A percentile compares a stretch with the other conserved stretches of the same genome.
Conservation (phyloP, 1,284 basidiomycete genomes). For the Ganoderma multipileum region DNA sequence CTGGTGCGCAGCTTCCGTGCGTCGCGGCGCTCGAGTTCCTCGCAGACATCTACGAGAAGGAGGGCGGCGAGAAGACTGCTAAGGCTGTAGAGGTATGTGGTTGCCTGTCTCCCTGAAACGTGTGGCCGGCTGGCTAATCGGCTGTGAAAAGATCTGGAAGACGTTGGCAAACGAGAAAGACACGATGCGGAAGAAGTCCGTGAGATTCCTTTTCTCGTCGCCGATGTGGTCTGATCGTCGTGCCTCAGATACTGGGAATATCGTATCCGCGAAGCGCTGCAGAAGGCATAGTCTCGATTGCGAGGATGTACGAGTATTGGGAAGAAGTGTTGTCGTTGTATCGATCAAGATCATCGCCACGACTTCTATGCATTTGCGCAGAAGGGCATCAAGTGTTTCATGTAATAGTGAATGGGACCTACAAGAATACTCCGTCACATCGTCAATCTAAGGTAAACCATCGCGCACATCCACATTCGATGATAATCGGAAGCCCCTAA, state of each 20-base stretch:
- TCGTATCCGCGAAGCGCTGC: conserved; percentile 49
- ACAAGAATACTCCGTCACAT: neutral
- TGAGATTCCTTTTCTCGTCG: conserved; percentile 15
- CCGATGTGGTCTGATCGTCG: neutral
- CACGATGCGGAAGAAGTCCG: conserved; percentile 80
- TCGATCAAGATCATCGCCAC: neutral
- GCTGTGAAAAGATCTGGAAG: conserved; percentile 62
- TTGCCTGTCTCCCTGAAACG: neutral
- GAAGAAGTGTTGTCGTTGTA: neutral
- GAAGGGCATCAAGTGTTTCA: conserved; percentile 4
- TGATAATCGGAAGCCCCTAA: neutral
- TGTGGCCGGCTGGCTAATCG: conserved; percentile 2
- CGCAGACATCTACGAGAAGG: conserved; percentile 78
- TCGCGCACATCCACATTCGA: neutral
- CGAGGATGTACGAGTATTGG: conserved; percentile 9
- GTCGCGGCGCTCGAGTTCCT: conserved; percentile 85
- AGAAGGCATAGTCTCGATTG: conserved; percentile 8
- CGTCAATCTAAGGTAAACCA: neutral
- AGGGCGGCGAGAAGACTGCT: conserved; percentile 52
- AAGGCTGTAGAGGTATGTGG: conserved; percentile 57
- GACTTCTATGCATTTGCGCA: neutral
- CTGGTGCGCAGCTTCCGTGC: conserved; percentile 76
- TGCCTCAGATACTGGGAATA: conserved; percentile 49
- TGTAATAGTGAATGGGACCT: neutral
- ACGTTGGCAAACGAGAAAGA: conserved; percentile 77